These are phyloP conservation scores for Boletus hoseneyae DNA, from an alignment of 1,284 basidiomycete genomes.

Conservation along the genomic window DNA sequence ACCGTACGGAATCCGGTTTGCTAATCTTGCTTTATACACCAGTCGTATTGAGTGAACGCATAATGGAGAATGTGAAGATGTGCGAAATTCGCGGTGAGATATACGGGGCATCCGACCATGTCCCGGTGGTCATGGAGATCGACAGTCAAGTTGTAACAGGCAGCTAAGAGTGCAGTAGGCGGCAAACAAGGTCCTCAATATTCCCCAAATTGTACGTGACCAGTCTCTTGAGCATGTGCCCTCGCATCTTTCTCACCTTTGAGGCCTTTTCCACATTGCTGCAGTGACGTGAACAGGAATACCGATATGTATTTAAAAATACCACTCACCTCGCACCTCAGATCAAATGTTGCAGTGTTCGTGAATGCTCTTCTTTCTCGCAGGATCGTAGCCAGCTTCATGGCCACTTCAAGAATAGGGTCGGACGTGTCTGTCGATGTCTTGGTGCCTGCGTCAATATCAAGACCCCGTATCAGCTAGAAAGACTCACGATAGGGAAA, in stretches of 20 bases:
- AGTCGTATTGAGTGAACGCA: slow-evolving; percentile 73
- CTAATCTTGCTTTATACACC: slow-evolving; percentile 6
- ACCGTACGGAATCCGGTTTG: not conserved
- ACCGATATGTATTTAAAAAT: slow-evolving; percentile 1
- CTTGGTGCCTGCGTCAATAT: slow-evolving; percentile 24
- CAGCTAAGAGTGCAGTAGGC: not conserved
- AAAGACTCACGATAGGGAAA: slow-evolving; percentile 56
- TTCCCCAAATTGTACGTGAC: slow-evolving; percentile 87
- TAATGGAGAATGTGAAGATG: slow-evolving; percentile 60
- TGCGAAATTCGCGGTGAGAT: slow-evolving; percentile 83
- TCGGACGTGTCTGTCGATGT: slow-evolving; percentile 41
- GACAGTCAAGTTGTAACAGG: slow-evolving; percentile 36
- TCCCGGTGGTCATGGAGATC: slow-evolving; percentile 76
- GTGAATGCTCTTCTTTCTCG: slow-evolving; percentile 80
- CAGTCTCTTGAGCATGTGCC: slow-evolving; percentile 81
- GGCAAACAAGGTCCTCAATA: slow-evolving; percentile 46
- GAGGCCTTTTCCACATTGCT: slow-evolving; percentile 75
- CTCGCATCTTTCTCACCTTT: slow-evolving; percentile 92
- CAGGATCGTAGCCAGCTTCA: slow-evolving; percentile 69
- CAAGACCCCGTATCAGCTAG: slow-evolving; percentile 8
- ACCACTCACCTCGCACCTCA: slow-evolving; percentile 70
- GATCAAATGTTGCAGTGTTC: slow-evolving; percentile 86
- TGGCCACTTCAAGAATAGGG: slow-evolving; percentile 61
- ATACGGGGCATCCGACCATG: slow-evolving; percentile 83
- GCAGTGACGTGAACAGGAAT: slow-evolving; percentile 30